A percentile compares a stretch with the other conserved stretches of the same genome.
phyloP scores from a whole-genome alignment of 176 grass and related monocot species.

The Metroxylon sagu region DNA sequence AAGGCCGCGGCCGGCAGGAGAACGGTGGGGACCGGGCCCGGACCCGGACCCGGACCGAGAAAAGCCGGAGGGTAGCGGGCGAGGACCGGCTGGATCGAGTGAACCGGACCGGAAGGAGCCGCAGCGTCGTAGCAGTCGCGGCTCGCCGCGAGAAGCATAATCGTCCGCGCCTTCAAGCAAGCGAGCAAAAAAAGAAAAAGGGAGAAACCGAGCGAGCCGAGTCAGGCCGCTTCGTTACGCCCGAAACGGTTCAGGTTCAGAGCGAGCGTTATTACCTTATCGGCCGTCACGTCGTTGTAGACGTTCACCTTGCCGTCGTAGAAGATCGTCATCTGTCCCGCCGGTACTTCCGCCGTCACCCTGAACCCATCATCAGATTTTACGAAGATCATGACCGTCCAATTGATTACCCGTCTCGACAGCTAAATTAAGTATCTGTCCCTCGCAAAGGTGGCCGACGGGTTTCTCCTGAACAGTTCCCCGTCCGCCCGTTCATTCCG shows the following conservation, averaged over 20 bases:
- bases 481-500: too few relatives aligned
- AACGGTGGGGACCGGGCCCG: neutral
- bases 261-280: conserved; percentile 15
- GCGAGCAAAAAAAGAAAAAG: too few relatives aligned
- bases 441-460: too few relatives aligned
- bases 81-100: neutral
- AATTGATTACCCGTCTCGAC: too few relatives aligned
- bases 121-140: conserved; percentile 5
- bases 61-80: conserved; percentile 16
- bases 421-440: too few relatives aligned
- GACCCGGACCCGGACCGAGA: conserved; percentile 4
- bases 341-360: conserved; percentile 1
- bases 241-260: too few relatives aligned
- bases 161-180: conserved; percentile 23
- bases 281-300: conserved; percentile 20
- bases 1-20: neutral
- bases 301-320: conserved; percentile 32
- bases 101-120: neutral
- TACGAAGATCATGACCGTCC: too few relatives aligned
- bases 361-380: too few relatives aligned
- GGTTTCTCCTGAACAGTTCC: too few relatives aligned
- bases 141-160: conserved; percentile 27
- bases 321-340: conserved; percentile 31
- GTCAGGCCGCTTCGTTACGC: neutral
- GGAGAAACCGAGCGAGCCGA: too few relatives aligned